Evolutionary conservation across 768 basidiomycete species (phyloP), one percentile per base, ranked within the genome.

Genomic region (Tricholoma furcatifolium): DNA sequence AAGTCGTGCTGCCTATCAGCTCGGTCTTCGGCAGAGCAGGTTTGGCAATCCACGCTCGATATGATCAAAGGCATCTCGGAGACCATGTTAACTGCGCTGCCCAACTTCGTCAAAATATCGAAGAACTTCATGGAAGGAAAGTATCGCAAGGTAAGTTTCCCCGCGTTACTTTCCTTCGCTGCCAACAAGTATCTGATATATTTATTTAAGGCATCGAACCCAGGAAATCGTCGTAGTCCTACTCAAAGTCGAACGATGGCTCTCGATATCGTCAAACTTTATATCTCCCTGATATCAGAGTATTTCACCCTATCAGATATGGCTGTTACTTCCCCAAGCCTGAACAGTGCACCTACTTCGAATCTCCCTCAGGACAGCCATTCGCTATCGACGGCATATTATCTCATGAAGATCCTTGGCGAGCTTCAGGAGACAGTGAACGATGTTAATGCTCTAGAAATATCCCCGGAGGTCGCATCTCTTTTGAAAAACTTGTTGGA

Each of bases 41-140:
- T 84, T 20, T 99, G 97, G 97, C 80, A 84, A 60, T 82, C 84
- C 2, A 82, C 89, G 23, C 75, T 84, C 46, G 81, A 84, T 36
- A 75, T 98, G 75, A 83, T 93, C 44, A 94, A 93, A 73, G 85
- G 79, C 59, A 66, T 93, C n/a, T 93, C 92, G 3, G 95, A 98
- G 65, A 82, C 82, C 36, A 79, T 98, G 67, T 68, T 94, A 11
- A 75, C 85, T n/a, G 81, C 88, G 1, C 78, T 99, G 20, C 94
- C 96, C 12, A 91, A 82, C 61, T 98, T 98, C 71, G 96, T 93
- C 93, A 88, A 85, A 65, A 90, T 99, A 43, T 87, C 91, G 2
- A 91, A 83, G 67, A 84, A 82, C 20, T 96, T 94, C 64, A 84
- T 95, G 72, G 94, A 97, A 39, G 96, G 97, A 4, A 93, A 91